phyloP scores from a whole-genome alignment of 1,284 basidiomycete genomes.

The Lentinus polychrous region DNA sequence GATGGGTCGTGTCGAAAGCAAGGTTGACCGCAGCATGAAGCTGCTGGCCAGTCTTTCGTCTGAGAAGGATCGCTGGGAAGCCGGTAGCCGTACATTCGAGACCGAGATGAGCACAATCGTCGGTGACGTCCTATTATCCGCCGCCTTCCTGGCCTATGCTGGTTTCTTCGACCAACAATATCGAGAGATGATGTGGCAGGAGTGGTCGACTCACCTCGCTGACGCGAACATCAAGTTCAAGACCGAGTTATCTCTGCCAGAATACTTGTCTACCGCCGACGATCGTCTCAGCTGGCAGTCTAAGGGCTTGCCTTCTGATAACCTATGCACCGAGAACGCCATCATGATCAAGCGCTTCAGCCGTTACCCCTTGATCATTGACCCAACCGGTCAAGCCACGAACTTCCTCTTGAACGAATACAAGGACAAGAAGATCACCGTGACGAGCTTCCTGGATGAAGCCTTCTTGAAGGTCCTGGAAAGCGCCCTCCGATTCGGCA shows the following conservation, averaged over 20 bases:
- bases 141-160: conserved; percentile 94
- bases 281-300: conserved; percentile 96
- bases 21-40: conserved; percentile 96
- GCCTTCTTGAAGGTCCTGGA: conserved; percentile 98
- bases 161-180: conserved; percentile 99
- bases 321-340: conserved; percentile 95
- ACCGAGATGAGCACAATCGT: conserved; percentile 98
- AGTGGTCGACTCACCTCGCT: conserved; percentile 85
- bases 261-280: conserved; percentile 96
- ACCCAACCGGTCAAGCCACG: conserved; percentile 98
- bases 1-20: conserved; percentile 97
- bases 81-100: conserved; percentile 93
- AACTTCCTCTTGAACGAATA: conserved; percentile 93
- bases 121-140: conserved; percentile 93
- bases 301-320: conserved; percentile 91
- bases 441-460: conserved; percentile 98
- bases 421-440: conserved; percentile 93
- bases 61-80: conserved; percentile 92
- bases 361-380: conserved; percentile 96
- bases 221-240: conserved; percentile 95
- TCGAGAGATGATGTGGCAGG: conserved; percentile 95
- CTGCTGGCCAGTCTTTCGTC: conserved; percentile 93
- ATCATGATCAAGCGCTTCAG: conserved; percentile 99
- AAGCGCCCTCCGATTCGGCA: conserved; percentile 98
- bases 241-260: conserved; percentile 84